Conservation (phyloP, 2,329 filamentous ascomycete genomes). For the Venturia asperata region DNA sequence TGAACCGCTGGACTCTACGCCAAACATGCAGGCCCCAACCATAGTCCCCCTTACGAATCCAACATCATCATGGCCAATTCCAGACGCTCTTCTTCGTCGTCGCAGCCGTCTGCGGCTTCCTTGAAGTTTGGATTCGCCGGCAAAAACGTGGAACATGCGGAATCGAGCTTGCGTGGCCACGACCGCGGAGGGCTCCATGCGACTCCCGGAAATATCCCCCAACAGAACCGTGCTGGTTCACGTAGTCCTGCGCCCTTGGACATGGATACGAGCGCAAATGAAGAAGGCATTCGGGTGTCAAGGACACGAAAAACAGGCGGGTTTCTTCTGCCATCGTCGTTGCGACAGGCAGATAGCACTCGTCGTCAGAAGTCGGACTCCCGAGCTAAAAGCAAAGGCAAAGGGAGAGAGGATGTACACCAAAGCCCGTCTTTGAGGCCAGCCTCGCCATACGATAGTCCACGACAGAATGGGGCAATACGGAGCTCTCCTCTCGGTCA, state of each 20-base stretch:
- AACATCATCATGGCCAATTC: neutral
- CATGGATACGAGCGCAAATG: neutral
- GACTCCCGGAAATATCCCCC: neutral
- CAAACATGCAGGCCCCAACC: neutral
- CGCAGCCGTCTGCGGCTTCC: conserved; percentile 7
- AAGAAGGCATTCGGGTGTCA: conserved; percentile 7
- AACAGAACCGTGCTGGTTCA: neutral
- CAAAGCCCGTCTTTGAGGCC: neutral
- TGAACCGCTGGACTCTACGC: neutral
- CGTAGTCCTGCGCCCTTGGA: conserved; percentile 4
- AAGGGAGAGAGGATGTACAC: neutral
- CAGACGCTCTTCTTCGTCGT: conserved; percentile 1
- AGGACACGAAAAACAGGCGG: conserved; percentile 16
- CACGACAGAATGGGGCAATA: conserved; percentile 1
- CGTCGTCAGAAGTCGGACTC: neutral
- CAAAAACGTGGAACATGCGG: neutral
- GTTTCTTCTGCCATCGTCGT: conserved; percentile 17
- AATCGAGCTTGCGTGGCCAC: conserved; percentile 2
- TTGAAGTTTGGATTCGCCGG: conserved; percentile 6
- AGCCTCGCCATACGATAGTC: neutral
- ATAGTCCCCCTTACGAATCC: neutral
- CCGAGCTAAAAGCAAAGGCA: conserved; percentile 13
- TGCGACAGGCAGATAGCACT: conserved; percentile 6
- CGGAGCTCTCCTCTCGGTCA: conserved; percentile 18
- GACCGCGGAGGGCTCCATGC: neutral